Evolutionary conservation across 2,329 filamentous ascomycete genomes (phyloP), one percentile per base, ranked within the genome.

Genomic region (Cordyceps fumosorosea): DNA sequence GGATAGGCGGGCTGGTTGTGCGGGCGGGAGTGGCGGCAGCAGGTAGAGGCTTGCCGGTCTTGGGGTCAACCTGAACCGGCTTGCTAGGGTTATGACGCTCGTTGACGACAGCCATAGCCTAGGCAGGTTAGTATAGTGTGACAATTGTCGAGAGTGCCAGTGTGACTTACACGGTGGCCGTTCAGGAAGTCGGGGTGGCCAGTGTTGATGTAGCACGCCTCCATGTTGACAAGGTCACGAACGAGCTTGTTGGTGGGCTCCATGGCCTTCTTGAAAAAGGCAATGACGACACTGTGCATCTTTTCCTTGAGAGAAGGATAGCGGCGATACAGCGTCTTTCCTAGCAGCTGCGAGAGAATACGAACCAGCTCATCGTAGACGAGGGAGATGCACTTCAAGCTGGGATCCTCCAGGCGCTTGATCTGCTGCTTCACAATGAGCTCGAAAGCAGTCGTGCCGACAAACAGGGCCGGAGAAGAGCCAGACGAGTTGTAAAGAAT

Each of bases 401-500:
- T 96, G 45, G 95, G 96, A 65, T 99, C 95, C 76, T 99, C 95
- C 58, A 99, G 77, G 62, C 95, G 86, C 84, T 91, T 96, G 77
- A 99, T 99, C 76, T 99, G 93, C 75, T 97, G 91, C 83, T 98
- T 99, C 68, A 98, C 93, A 69, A 99, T 97, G 67, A 97, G 81
- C 77, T 99, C 95, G 70, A 99, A 99, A n/a, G 95, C 95, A 7
- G 91, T 96, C 8, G 95, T 98, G 62, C 95, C 95, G 34, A 99
- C 95, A 72, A 99, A 99, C 8, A 99, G 85, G 2, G 95, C 93
- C 0, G 95, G 95, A 1, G 93, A 96, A 34, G 95, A 95, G 73
- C 95, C 95, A n/a, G 95, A 98, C 26, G 95, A 98, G 84, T 99
- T 99, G 85, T 96, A 96, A 10, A 99, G 84, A 65, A 97, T 93